Conservation (phyloP, 352 stramenopile genomes). For the Globisporangium ultimum region DNA sequence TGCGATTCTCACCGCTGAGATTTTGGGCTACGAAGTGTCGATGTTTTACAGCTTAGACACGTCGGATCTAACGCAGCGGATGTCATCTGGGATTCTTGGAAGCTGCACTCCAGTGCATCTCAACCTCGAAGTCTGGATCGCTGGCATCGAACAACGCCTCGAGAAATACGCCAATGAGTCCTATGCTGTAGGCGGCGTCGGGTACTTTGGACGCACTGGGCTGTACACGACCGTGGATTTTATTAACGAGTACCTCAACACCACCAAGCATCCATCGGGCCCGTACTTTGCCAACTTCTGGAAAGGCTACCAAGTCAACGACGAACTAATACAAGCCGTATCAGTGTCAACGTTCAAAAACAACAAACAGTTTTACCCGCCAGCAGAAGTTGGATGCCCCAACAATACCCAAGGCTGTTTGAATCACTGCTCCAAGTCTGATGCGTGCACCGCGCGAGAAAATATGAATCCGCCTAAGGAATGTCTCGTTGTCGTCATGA, state of each 20-base stretch:
- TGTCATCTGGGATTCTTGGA: slow-evolving; percentile 19
- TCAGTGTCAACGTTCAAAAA: slow-evolving; percentile 6
- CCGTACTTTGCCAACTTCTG: slow-evolving; percentile 37
- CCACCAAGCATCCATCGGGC: slow-evolving; percentile 4
- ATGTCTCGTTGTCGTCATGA: slow-evolving; percentile 36
- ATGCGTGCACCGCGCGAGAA: slow-evolving; percentile 31
- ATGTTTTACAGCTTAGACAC: slow-evolving; percentile 1
- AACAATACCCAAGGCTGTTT: slow-evolving; percentile 29
- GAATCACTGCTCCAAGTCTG: slow-evolving; percentile 28
- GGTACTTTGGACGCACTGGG: slow-evolving; percentile 27
- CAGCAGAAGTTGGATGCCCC: slow-evolving; percentile 5
- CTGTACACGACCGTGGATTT: slow-evolving; percentile 44
- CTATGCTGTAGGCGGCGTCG: slow-evolving; percentile 14
- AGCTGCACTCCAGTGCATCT: slow-evolving; percentile 31
- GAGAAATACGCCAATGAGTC: slow-evolving; percentile 30
- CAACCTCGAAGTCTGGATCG: slow-evolving; percentile 35
- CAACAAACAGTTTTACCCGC: slow-evolving; percentile 16
- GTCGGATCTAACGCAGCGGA: slow-evolving; percentile 21
- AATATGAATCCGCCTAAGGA: slow-evolving; percentile 12
- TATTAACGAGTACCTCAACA: slow-evolving; percentile 15
- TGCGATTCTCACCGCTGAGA: slow-evolving; percentile 25
- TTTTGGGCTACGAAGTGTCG: slow-evolving; percentile 19
- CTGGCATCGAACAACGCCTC: slow-evolving; percentile 6
- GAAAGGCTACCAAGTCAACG: slow-evolving; percentile 26
- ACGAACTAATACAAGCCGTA: slow-evolving; percentile 27